phyloP scores from a whole-genome alignment of 208 protist genomes.

The Trypanosoma boissoni region DNA sequence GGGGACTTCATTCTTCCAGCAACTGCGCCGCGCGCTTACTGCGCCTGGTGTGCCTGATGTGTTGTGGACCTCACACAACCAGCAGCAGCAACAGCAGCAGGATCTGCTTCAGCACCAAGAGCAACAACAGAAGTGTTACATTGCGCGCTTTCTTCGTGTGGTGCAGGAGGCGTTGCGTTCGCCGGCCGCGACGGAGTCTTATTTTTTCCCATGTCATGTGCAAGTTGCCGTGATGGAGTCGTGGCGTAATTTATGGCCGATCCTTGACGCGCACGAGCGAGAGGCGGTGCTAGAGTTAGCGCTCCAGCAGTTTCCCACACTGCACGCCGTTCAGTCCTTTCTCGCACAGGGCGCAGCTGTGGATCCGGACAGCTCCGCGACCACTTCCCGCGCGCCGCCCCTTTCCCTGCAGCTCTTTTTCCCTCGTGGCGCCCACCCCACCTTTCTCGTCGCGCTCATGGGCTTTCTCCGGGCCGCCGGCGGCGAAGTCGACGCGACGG shows the following conservation, averaged over 20 bases:
- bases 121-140: slow-evolving; percentile 13
- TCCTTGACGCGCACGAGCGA: slow-evolving; percentile 31
- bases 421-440: slow-evolving; percentile 58
- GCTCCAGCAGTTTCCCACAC: slow-evolving; percentile 44
- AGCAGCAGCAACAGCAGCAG: too few species aligned
- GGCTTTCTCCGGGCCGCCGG: slow-evolving; percentile 20
- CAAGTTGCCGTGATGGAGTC: slow-evolving; percentile 54
- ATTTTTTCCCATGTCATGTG: slow-evolving; percentile 66
- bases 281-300: slow-evolving; percentile 36
- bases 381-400: neutral
- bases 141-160: slow-evolving; percentile 9
- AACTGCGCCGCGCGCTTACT: too few species aligned
- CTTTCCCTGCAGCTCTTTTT: slow-evolving; percentile 30
- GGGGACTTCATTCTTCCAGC: too few species aligned
- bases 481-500: neutral
- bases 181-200: slow-evolving; percentile 28
- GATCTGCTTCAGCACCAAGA: too few species aligned
- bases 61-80: too few species aligned
- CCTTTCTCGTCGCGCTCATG: slow-evolving; percentile 41
- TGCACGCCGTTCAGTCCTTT: slow-evolving; percentile 28
- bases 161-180: slow-evolving; percentile 12
- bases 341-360: slow-evolving; percentile 23
- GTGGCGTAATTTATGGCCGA: slow-evolving; percentile 48
- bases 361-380: slow-evolving; percentile 1
- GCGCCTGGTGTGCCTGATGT: too few species aligned